These are phyloP conservation scores for Fonsecaea pugnacius DNA, from an alignment of 2,329 filamentous ascomycete species.

Conservation along the genomic window DNA sequence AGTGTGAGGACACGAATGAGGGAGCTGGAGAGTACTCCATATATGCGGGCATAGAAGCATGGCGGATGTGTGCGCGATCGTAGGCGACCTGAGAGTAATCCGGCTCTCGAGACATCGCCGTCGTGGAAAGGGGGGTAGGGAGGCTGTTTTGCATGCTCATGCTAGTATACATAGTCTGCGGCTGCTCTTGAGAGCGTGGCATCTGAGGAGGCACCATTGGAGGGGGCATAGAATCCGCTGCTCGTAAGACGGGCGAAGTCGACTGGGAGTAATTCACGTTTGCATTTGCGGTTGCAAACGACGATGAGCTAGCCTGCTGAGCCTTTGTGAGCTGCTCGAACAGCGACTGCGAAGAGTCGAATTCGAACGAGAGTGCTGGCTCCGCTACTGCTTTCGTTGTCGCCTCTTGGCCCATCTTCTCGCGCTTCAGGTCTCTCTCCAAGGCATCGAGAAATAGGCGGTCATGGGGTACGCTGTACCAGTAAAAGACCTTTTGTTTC, in stretches of 20 bases:
- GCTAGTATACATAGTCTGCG: constrained; percentile 71
- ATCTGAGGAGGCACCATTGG: constrained; percentile 75
- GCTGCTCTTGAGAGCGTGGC: constrained; percentile 64
- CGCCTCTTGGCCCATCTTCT: constrained; percentile 99
- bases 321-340: constrained; percentile 99
- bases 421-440: constrained; percentile 95
- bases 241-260: constrained; percentile 84
- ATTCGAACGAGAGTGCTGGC: constrained; percentile 96
- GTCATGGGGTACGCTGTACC: constrained; percentile 99
- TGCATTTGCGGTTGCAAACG: constrained; percentile 81
- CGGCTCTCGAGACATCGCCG: constrained; percentile 81
- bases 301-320: constrained; percentile 97
- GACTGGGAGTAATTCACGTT: constrained; percentile 73
- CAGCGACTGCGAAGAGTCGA: constrained; percentile 97
- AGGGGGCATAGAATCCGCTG: constrained; percentile 92
- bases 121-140: constrained; percentile 69
- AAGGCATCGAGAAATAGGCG: constrained; percentile 95
- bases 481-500: constrained; percentile 99
- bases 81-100: constrained; percentile 83
- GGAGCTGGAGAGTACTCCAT: constrained; percentile 98
- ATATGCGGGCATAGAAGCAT: constrained; percentile 98
- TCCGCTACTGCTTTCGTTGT: constrained; percentile 97
- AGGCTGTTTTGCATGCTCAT: constrained; percentile 72
- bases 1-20: constrained; percentile 97
- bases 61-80: constrained; percentile 86